Percentiles rank a stretch among this genome's conserved stretches.
Conservation (phyloP, 2,329 filamentous ascomycete genomes). For the Ophiostoma pallidulum region DNA sequence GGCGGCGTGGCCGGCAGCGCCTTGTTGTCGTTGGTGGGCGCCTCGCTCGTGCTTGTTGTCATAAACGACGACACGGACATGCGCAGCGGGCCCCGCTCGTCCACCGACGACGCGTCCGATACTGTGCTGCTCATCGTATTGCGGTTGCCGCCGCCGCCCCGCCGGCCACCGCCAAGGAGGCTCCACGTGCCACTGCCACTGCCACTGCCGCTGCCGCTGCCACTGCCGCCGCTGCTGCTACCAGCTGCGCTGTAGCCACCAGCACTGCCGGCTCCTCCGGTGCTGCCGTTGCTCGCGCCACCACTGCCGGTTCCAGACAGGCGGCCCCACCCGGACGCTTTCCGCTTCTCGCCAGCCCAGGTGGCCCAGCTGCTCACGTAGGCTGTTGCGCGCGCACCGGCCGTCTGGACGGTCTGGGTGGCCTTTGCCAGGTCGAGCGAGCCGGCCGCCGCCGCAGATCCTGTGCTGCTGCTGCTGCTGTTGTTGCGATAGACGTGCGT, state of each 20-base stretch:
- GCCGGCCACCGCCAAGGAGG: conserved; percentile 9
- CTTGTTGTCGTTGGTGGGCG: conserved; percentile 5
- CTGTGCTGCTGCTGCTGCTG: neutral
- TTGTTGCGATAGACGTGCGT: too few species aligned
- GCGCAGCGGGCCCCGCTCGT: conserved; percentile 11
- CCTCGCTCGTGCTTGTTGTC: conserved; percentile 12
- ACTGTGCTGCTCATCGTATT: conserved; percentile 19
- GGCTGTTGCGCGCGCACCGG: conserved; percentile 48
- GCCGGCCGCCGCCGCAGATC: too few species aligned
- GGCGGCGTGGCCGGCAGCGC: neutral
- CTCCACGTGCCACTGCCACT: conserved; percentile 9
- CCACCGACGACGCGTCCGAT: conserved; percentile 15
- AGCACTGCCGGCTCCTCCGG: neutral
- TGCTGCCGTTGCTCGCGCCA: neutral
- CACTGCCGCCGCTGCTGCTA: neutral
- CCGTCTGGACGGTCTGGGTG: conserved; percentile 37
- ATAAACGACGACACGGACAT: conserved; percentile 16
- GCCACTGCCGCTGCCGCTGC: conserved; percentile 3
- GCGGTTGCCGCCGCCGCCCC: conserved; percentile 17
- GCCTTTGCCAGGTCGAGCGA: conserved; percentile 34
- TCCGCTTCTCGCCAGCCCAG: conserved; percentile 69
- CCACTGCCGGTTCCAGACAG: conserved; percentile 8
- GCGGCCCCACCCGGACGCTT: conserved; percentile 36
- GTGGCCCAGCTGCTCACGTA: conserved; percentile 61
- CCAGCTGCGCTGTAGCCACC: conserved; percentile 1